Evolutionary conservation across 768 basidiomycete genomes (phyloP).

Genomic region (Tylopilus intermedius): DNA sequence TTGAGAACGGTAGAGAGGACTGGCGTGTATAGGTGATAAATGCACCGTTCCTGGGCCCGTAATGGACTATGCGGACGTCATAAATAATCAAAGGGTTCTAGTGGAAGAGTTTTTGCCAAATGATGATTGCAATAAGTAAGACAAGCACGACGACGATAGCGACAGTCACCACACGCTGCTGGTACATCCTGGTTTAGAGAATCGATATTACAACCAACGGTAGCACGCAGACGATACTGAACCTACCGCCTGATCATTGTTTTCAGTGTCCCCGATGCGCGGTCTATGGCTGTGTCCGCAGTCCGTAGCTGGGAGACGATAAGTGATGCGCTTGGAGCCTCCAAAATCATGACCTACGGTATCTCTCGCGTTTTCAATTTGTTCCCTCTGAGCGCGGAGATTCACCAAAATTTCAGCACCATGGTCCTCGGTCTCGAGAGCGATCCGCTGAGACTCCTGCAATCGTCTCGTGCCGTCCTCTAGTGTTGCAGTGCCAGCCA

Average conservation of each 20-base stretch:
- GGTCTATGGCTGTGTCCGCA: constrained; percentile 85
- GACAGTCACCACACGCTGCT: constrained; percentile 84
- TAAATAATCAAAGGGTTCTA: constrained; percentile 20
- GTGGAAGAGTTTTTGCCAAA: constrained; percentile 71
- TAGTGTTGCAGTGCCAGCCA: constrained; percentile 72
- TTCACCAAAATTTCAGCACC: constrained; percentile 89
- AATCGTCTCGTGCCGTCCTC: constrained; percentile 82
- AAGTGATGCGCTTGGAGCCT: not conserved
- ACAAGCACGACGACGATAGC: constrained; percentile 84
- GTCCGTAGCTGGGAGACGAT: constrained; percentile 57
- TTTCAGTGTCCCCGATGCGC: constrained; percentile 86
- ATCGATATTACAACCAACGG: constrained; percentile 10
- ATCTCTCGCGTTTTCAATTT: constrained; percentile 88
- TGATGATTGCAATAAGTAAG: constrained; percentile 73
- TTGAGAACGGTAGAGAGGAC: not conserved
- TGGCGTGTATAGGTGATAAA: constrained; percentile 26
- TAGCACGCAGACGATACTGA: not conserved
- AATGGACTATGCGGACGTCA: constrained; percentile 15
- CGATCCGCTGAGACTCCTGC: constrained; percentile 87
- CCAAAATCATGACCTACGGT: constrained; percentile 49
- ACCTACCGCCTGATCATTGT: constrained; percentile 92
- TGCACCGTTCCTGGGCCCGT: constrained; percentile 17
- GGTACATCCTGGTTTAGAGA: constrained; percentile 77
- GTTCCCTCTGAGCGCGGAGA: constrained; percentile 83
- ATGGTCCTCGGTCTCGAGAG: constrained; percentile 93